Percentiles rank a stretch among this genome's conserved stretches.
Evolutionary conservation across 202 grass and related monocot species (phyloP).

Genomic region (Panicum virgatum): DNA sequence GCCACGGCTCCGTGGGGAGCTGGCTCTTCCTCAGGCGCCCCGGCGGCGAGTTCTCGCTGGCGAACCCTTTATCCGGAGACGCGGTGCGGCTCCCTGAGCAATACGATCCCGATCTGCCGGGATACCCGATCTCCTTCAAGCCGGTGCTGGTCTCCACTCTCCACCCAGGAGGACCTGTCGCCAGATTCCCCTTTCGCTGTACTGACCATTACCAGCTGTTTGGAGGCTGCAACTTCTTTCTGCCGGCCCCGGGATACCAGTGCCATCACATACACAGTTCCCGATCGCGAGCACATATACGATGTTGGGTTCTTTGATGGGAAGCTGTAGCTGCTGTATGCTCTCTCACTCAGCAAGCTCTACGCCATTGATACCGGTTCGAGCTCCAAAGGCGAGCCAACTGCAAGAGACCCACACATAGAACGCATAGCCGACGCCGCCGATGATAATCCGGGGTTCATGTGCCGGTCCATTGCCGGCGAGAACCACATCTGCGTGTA

Average conservation of each 20-base stretch:
- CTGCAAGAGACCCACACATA: neutral
- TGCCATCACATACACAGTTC: neutral
- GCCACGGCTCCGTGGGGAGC: neutral
- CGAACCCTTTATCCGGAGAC: neutral
- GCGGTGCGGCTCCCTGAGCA: too few relatives aligned
- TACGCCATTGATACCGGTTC: neutral
- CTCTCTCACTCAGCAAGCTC: neutral
- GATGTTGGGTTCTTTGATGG: neutral
- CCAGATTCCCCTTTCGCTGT: too few relatives aligned
- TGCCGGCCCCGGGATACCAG: too few relatives aligned
- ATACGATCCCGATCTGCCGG: too few relatives aligned
- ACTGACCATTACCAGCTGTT: too few relatives aligned
- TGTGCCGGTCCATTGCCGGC: too few relatives aligned
- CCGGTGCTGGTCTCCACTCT: neutral
- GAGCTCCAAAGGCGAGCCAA: neutral
- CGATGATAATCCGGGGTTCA: neutral
- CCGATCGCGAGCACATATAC: neutral
- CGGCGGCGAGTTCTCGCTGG: neutral
- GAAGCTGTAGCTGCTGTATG: neutral
- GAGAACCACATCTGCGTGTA: neutral
- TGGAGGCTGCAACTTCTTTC: too few relatives aligned
- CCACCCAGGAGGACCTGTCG: neutral
- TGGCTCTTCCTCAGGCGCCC: neutral
- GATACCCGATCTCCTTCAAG: too few relatives aligned
- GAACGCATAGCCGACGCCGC: neutral